Base-by-base conservation (phyloP, 2,329 filamentous ascomycete genomes). In the Stachybotrys elegans region DNA sequence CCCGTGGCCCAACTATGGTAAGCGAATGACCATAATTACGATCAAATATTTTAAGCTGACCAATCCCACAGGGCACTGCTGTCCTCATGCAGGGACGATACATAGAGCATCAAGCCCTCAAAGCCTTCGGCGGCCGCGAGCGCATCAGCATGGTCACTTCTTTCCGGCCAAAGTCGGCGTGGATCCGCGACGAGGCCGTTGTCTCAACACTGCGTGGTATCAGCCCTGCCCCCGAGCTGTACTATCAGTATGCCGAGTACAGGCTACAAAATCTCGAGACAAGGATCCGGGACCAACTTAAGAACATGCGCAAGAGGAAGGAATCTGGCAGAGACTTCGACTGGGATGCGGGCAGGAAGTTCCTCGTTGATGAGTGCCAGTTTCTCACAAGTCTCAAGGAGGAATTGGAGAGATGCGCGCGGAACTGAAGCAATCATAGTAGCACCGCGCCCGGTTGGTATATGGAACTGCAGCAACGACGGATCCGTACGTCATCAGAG, bases 61-160 rank as follows among this genome's bases (percentile, higher is more conserved):
- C 39, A 27, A 51, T 47, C 40, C 43, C n/a, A n/a, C 39, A 50
- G 78, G 81, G 79, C 14, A 78, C 72, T 41, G 80, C 78, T 4
- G 77, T 84, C 2, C 70, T 85, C n/a, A 67, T 85, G 34, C 82
- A 86, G 58, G 83, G 82, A 14, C 71, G 81, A 19, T 84, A 85
- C 62, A 81, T 86, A 48, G 74, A 79, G 49, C 82, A 86, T 57
- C 73, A 78, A 47, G 83, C 81, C 2, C 68, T 83, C 16, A 74
- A 72, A 12, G 76, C 80, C 9, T 61, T 79, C 2, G 78, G 79
- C 16, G 69, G 70, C 5, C 71, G 72, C 20, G 82, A 85, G 59
- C 75, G 81, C 25, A 83, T 86, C 60, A 78, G 71, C 35, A 80
- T 82, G 65, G 79, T 86, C 41, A 86, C 82, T 0, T 79, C 78